phyloP scores from a whole-genome alignment of 1,284 basidiomycete species.

The Phlebopus sp. region DNA sequence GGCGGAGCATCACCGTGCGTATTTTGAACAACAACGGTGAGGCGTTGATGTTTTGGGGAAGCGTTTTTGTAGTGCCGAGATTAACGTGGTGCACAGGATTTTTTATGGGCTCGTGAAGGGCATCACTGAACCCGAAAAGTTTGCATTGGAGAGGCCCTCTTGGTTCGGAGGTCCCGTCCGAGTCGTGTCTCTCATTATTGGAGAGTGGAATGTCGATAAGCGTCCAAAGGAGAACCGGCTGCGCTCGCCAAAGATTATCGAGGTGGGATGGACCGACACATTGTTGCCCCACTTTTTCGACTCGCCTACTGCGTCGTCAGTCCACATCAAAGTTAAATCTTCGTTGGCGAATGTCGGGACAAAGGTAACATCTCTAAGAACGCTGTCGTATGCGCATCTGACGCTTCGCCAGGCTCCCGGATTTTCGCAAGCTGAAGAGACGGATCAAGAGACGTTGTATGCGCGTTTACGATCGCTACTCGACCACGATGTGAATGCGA shows the following conservation, averaged over 20 bases:
- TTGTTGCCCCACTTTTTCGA: conserved; percentile 27
- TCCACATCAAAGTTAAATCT: conserved; percentile 21
- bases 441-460: conserved; percentile 13
- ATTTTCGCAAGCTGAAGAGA: conserved; percentile 18
- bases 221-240: conserved; percentile 19
- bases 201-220: conserved; percentile 24
- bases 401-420: conserved; percentile 13
- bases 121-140: conserved; percentile 22
- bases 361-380: conserved; percentile 16
- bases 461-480: conserved; percentile 22
- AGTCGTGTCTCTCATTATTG: conserved; percentile 28
- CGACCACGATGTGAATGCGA: conserved; percentile 16
- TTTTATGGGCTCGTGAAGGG: conserved; percentile 25
- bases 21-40: conserved; percentile 33
- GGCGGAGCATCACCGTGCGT: conserved; percentile 19
- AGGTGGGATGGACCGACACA: conserved; percentile 31
- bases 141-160: conserved; percentile 21
- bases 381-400: not conserved
- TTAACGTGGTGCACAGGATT: conserved; percentile 11
- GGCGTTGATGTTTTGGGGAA: not conserved
- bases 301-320: conserved; percentile 11
- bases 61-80: not conserved
- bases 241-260: conserved; percentile 17
- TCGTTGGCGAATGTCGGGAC: conserved; percentile 12
- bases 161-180: conserved; percentile 26